Evolutionary conservation across 2,329 filamentous ascomycete species (phyloP), one percentile per base, ranked within the genome.

Genomic region (Lachnum nothofagi): DNA sequence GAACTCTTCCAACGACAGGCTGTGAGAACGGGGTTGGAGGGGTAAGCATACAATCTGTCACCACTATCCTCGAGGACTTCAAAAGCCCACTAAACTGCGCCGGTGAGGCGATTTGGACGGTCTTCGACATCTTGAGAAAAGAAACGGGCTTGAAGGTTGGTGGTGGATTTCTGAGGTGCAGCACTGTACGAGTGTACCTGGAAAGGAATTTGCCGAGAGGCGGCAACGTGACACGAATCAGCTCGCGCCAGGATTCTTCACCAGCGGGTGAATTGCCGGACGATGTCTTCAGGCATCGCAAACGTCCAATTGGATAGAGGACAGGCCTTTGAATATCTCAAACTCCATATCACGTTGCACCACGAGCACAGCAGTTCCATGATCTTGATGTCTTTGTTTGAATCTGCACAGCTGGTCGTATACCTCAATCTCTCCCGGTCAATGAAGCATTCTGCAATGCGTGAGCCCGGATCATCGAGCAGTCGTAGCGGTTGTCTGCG

Each of bases 1-100:
- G 38, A 38, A 27, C 27, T 16, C 25, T 41, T 33, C 17, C 29
- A 38, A 38, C 17, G 12, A 31, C 29, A 22, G 14, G 24, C n/a
- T 12, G n/a, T 33, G 17, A 17, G 41, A 34, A 53, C 43, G 59
- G 60, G 54, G 61, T 63, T 60, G 59, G 62, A 53, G 65, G 60
- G 63, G 51, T 20, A 48, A 52, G 76, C 88, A 78, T 74, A 95
- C 90, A 96, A 71, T 95, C 88, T 63, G 85, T 83, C 46, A 97
- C 84, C 35, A 97, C 88, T 51, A 95, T 80, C 57, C 79, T 81
- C 27, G 87, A 90, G 47, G 78, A 81, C 53, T 78, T 78, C 53
- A 95, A 76, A 52, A 93, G 70, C 25, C 72, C 70, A 60, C 75
- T 77, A 62, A 94, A 85, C 64, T 91, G 82, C 61, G 74, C 72